Conservation (phyloP, 306 rosid species). For the Castanopsis chinensis region DNA sequence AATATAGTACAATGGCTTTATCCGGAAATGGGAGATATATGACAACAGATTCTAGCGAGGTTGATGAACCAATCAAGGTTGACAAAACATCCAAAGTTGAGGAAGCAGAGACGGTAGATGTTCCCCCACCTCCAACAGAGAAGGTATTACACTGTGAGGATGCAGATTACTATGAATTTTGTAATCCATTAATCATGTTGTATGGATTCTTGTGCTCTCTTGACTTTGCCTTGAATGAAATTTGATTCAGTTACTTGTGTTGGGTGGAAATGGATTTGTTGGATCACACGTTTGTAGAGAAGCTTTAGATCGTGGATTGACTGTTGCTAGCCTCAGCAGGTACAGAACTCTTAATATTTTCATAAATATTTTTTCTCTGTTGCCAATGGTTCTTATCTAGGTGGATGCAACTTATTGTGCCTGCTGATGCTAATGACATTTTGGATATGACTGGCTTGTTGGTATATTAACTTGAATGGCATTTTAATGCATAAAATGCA, state of each 20-base stretch:
- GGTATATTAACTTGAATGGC: no score
- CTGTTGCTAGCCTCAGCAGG: constrained; percentile 95
- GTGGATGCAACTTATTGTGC: not conserved
- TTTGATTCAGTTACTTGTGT: constrained; percentile 72
- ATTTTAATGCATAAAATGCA: not conserved
- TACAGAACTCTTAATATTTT: constrained; percentile 4
- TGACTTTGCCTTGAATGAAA: constrained; percentile 23
- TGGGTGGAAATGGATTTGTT: constrained; percentile 98
- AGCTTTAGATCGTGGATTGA: constrained; percentile 67
- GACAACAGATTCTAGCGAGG: constrained; percentile 60
- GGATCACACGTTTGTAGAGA: constrained; percentile 89
- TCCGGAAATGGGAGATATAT: constrained; percentile 51
- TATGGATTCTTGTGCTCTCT: constrained; percentile 4
- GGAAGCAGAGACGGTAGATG: constrained; percentile 85
- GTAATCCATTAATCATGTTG: not conserved
- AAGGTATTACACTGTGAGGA: constrained; percentile 51
- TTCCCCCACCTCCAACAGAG: constrained; percentile 79
- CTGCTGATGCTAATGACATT: not conserved
- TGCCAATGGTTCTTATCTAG: constrained; percentile 1
- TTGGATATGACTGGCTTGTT: not conserved
- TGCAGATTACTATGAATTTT: not conserved
- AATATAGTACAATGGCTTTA: constrained; percentile 42
- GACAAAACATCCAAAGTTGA: constrained; percentile 42
- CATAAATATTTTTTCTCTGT: not conserved
- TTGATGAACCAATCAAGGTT: constrained; percentile 75